Percentiles rank a stretch among this genome's conserved stretches.
Conservation (phyloP, 768 basidiomycete genomes). For the Phlebiopsis flavidoalba region DNA sequence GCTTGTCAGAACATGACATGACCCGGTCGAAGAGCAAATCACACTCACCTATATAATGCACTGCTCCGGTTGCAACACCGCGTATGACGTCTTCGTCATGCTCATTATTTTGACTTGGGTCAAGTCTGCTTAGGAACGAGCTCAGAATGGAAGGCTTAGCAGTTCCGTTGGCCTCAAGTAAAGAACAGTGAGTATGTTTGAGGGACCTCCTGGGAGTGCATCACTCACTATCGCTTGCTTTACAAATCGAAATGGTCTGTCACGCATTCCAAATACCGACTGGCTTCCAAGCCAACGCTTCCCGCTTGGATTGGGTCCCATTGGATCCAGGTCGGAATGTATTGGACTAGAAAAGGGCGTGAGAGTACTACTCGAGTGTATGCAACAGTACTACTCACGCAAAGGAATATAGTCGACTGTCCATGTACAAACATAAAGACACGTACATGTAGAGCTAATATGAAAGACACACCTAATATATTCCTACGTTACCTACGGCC, state of each 20-base stretch:
- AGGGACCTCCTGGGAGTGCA: no score
- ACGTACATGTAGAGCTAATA: no score
- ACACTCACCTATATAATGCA: constrained; percentile 6
- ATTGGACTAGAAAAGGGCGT: constrained; percentile 11
- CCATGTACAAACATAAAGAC: no score
- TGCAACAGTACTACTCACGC: not conserved
- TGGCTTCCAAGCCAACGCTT: constrained; percentile 1
- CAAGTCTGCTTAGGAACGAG: constrained; percentile 49
- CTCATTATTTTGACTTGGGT: constrained; percentile 41
- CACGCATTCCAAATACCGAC: not conserved
- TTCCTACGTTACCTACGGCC: not conserved
- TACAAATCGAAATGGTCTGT: not conserved
- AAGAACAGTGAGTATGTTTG: no score
- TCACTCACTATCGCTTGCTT: not conserved
- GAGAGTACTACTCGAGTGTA: not conserved
- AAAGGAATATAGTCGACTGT: constrained; percentile 8
- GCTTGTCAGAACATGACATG: not conserved
- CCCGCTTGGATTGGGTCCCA: constrained; percentile 14
- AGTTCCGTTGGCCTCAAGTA: constrained; percentile 28
- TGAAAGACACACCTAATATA: constrained; percentile 1
- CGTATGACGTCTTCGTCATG: not conserved
- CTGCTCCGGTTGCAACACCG: constrained; percentile 5
- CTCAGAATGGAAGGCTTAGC: constrained; percentile 36
- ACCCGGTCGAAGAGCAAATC: not conserved
- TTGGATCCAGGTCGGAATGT: constrained; percentile 18